These are phyloP conservation scores for Aspergillus ochraceoroseus DNA, from an alignment of 2,329 filamentous ascomycete species.

Conservation along the genomic window DNA sequence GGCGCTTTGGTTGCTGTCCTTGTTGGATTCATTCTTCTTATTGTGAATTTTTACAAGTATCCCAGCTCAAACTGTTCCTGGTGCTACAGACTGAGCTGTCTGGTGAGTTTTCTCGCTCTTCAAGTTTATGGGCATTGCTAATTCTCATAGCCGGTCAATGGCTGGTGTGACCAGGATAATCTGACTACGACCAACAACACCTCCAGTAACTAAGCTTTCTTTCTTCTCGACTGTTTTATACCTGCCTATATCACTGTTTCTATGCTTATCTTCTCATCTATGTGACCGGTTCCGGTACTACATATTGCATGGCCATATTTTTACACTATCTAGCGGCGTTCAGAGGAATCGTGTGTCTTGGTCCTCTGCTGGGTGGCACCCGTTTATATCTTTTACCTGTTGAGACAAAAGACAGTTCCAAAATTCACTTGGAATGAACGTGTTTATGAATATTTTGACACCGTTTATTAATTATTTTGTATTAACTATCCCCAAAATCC, in stretches of 20 bases:
- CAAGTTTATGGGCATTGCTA: not conserved
- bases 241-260: not conserved
- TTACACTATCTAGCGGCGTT: constrained; percentile 5
- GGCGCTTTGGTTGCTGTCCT: constrained; percentile 74
- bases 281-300: not conserved
- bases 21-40: constrained; percentile 75
- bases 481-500: no score
- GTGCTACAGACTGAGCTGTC: constrained; percentile 93
- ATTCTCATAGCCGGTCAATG: constrained; percentile 38
- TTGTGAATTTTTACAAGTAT: constrained; percentile 87
- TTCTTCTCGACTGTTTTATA: constrained; percentile 1
- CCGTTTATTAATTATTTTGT: no score
- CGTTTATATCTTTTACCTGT: not conserved
- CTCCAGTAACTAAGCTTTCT: not conserved
- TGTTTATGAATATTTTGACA: no score
- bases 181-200: constrained; percentile 11
- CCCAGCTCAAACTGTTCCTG: constrained; percentile 67
- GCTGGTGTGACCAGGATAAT: constrained; percentile 43
- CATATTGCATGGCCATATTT: constrained; percentile 1
- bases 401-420: constrained; percentile 5
- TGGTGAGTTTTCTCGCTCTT: constrained; percentile 58
- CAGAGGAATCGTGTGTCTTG: not conserved
- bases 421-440: no score
- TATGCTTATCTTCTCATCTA: not conserved
- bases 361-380: not conserved